These are phyloP conservation scores for Phyllosticta paracitricarpa DNA, from an alignment of 2,329 filamentous ascomycete species.

Conservation along the genomic window DNA sequence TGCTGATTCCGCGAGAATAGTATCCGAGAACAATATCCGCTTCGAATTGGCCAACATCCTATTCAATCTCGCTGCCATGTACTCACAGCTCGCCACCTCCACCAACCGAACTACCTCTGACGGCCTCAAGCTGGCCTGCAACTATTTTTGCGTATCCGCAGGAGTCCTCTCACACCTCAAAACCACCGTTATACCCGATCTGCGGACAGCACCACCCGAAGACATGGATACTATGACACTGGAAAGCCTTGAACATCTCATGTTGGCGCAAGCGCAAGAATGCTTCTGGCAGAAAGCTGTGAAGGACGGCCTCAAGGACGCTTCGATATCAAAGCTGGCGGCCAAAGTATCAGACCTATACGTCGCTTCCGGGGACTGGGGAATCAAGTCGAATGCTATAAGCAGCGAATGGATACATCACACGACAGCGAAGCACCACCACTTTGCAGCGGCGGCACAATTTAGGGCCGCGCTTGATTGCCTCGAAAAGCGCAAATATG, in stretches of 20 bases:
- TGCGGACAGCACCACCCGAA: conserved; percentile 76
- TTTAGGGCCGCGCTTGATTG: conserved; percentile 85
- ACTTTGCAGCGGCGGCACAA: conserved; percentile 92
- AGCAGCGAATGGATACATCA: conserved; percentile 97
- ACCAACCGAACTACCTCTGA: conserved; percentile 69
- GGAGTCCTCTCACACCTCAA: conserved; percentile 75
- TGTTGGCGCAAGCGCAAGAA: conserved; percentile 89
- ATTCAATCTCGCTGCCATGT: conserved; percentile 87
- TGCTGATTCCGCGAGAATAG: conserved; percentile 18
- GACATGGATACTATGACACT: conserved; percentile 90
- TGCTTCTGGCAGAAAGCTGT: conserved; percentile 98
- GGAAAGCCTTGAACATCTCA: conserved; percentile 69
- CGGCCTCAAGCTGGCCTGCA: conserved; percentile 77
- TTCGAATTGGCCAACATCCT: conserved; percentile 88
- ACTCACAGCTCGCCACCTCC: conserved; percentile 80
- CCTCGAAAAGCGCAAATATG: conserved; percentile 86
- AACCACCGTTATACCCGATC: conserved; percentile 65
- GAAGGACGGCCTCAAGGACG: conserved; percentile 87
- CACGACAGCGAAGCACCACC: conserved; percentile 92
- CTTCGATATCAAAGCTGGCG: conserved; percentile 81
- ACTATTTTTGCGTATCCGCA: conserved; percentile 80
- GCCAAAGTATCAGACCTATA: conserved; percentile 89
- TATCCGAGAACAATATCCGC: conserved; percentile 55
- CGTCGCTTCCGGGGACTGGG: conserved; percentile 70
- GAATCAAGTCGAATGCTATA: conserved; percentile 78